Evolutionary conservation across 441 rosid species (phyloP).

Genomic region (Omphalea diandra): DNA sequence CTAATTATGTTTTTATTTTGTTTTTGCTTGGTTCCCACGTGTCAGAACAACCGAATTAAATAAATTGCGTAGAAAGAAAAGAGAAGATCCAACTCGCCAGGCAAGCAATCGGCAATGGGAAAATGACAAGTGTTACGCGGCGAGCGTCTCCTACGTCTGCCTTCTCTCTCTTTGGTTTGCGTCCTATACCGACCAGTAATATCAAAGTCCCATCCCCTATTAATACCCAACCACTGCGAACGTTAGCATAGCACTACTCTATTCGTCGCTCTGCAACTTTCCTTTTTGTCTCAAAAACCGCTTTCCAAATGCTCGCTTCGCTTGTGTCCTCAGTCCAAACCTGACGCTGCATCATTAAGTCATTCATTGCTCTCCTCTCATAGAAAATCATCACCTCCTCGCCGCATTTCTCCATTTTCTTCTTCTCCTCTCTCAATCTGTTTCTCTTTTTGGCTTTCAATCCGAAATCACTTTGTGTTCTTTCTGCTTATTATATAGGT

Average conservation of each 20-base stretch:
- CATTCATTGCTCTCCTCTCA: not conserved
- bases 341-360: not conserved
- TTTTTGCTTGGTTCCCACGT: not conserved
- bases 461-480: slow-evolving; percentile 8
- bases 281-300: not conserved
- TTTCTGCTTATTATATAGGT: slow-evolving; percentile 2
- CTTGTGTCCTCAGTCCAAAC: slow-evolving; percentile 15
- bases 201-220: not conserved
- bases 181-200: slow-evolving; percentile 8
- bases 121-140: slow-evolving; percentile 30
- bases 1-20: not conserved
- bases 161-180: slow-evolving; percentile 15
- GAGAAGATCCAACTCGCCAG: slow-evolving; percentile 14
- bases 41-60: too few species aligned
- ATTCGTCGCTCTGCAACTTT: not conserved
- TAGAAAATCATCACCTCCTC: not conserved
- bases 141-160: slow-evolving; percentile 17
- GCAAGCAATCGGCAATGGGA: not conserved
- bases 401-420: slow-evolving; percentile 26
- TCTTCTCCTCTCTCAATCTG: not conserved
- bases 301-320: slow-evolving; percentile 27
- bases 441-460: slow-evolving; percentile 10
- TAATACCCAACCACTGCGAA: slow-evolving; percentile 16
- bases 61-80: too few species aligned
- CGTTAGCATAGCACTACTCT: slow-evolving; percentile 6